phyloP scores from a whole-genome alignment of 257 asterid species.

The Fraxinus pennsylvanica region DNA sequence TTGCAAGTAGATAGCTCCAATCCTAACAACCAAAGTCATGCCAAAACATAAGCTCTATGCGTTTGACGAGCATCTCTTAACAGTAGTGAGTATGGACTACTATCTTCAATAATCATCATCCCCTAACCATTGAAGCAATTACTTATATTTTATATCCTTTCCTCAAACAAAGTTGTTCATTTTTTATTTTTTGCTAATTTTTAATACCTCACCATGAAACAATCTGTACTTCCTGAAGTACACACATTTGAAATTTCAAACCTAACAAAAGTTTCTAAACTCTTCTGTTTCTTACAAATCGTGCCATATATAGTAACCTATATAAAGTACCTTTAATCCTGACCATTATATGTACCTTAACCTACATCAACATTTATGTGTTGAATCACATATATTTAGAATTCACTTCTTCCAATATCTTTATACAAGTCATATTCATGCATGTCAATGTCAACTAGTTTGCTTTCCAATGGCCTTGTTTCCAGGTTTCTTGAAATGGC shows the following conservation, averaged over 20 bases:
- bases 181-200: no score
- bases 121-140: background rate
- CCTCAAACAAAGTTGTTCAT: no score
- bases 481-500: background rate
- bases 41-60: background rate
- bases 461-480: background rate
- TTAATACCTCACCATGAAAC: background rate
- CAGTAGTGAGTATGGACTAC: background rate
- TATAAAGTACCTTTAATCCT: conserved; percentile 29
- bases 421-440: background rate
- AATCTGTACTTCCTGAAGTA: conserved; percentile 25
- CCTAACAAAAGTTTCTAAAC: conserved; percentile 19
- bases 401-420: conserved; percentile 10
- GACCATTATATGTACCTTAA: conserved; percentile 23
- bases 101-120: background rate
- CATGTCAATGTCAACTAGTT: background rate
- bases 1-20: background rate
- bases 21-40: background rate
- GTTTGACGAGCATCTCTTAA: background rate
- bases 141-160: no score
- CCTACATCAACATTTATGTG: conserved; percentile 8
- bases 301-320: conserved; percentile 26
- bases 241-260: conserved; percentile 30
- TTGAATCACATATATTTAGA: conserved; percentile 6
- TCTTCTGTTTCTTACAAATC: conserved; percentile 21